Evolutionary conservation across 1,284 basidiomycete species (phyloP).

Genomic region (Rhodotorula sp.): DNA sequence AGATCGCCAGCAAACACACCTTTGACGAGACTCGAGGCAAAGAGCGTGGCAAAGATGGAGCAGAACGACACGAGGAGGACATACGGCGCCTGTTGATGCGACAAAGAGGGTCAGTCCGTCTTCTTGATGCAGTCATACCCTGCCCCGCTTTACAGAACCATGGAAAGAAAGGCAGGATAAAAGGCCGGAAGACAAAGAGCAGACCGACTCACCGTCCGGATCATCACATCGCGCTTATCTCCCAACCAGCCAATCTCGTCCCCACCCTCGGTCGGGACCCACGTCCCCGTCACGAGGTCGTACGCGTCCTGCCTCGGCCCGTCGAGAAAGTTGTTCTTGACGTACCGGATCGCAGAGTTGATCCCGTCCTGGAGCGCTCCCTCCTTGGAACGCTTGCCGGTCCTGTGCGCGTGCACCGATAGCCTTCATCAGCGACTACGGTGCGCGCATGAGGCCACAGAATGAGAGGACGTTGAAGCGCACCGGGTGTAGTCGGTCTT

Average conservation of each 20-base stretch:
- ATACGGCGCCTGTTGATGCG: conserved; percentile 69
- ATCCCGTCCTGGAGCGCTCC: conserved; percentile 81
- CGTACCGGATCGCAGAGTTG: conserved; percentile 81
- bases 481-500: conserved; percentile 91
- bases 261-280: conserved; percentile 61
- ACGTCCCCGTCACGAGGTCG: conserved; percentile 89
- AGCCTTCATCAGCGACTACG: too few species aligned
- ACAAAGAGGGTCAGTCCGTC: background rate
- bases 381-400: conserved; percentile 78
- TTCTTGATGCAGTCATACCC: too few species aligned
- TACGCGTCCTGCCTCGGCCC: conserved; percentile 92
- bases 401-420: conserved; percentile 49
- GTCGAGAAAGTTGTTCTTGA: conserved; percentile 98
- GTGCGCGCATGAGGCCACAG: too few species aligned
- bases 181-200: too few species aligned
- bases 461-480: background rate
- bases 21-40: conserved; percentile 71
- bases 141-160: too few species aligned
- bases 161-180: too few species aligned
- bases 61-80: conserved; percentile 75
- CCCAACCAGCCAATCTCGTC: conserved; percentile 65
- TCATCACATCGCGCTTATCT: conserved; percentile 1
- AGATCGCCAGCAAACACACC: conserved; percentile 54
- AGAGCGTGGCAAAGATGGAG: conserved; percentile 66
- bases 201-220: background rate